A percentile compares a stretch with the other conserved stretches of the same genome.
These are phyloP conservation scores for Mortierella claussenii DNA, from an alignment of 192 early-diverging fungal genomes.

Conservation along the genomic window DNA sequence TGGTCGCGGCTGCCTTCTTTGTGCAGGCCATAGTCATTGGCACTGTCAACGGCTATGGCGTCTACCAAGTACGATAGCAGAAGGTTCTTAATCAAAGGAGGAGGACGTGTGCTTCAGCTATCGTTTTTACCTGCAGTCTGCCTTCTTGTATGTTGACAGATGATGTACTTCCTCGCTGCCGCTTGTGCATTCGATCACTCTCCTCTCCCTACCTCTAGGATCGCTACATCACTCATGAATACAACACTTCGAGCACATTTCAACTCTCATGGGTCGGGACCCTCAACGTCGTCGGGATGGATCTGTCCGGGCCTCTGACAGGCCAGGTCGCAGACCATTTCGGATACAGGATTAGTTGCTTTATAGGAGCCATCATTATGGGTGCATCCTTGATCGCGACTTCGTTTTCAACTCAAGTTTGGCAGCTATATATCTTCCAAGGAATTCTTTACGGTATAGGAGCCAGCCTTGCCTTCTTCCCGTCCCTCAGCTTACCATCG, in stretches of 20 bases:
- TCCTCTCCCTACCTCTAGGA: too few species aligned
- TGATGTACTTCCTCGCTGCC: slow-evolving; percentile 12
- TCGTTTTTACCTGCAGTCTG: neutral
- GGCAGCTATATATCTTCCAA: slow-evolving; percentile 44
- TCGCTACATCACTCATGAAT: slow-evolving; percentile 36
- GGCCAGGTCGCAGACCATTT: slow-evolving; percentile 64
- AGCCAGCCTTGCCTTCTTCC: slow-evolving; percentile 59
- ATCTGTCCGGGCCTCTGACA: slow-evolving; percentile 54
- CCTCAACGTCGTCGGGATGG: slow-evolving; percentile 60
- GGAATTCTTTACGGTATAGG: slow-evolving; percentile 51
- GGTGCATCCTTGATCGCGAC: slow-evolving; percentile 58
- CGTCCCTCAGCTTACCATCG: slow-evolving; percentile 61
- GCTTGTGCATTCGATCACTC: too few species aligned
- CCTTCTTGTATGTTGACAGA: too few species aligned
- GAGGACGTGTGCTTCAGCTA: neutral
- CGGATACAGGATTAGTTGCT: slow-evolving; percentile 58
- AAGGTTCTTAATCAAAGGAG: neutral
- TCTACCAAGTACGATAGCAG: slow-evolving; percentile 52
- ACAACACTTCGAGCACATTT: slow-evolving; percentile 52
- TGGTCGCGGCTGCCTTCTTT: slow-evolving; percentile 60
- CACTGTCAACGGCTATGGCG: slow-evolving; percentile 64
- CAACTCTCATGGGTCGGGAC: slow-evolving; percentile 65
- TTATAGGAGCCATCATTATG: slow-evolving; percentile 63
- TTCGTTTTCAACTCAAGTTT: slow-evolving; percentile 62
- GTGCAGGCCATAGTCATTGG: slow-evolving; percentile 65